phyloP scores from a whole-genome alignment of 306 rosid genomes.

The Trifolium subterraneum region DNA sequence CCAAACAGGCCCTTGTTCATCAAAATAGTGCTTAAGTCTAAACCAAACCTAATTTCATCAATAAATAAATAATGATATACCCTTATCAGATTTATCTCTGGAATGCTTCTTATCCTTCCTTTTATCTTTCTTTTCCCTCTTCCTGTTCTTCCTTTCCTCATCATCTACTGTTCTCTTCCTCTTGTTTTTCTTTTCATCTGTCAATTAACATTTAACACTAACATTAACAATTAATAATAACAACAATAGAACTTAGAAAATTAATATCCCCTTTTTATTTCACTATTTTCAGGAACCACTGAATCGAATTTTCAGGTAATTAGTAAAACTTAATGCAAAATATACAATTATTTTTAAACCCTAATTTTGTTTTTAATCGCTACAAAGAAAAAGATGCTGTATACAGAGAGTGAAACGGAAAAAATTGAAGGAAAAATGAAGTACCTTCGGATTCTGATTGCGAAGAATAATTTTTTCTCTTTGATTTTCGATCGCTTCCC shows the following conservation, averaged over 20 bases:
- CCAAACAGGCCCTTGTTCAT: no score
- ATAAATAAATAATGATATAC: slow-evolving; percentile 19
- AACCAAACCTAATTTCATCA: not conserved
- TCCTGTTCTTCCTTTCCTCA: slow-evolving; percentile 62
- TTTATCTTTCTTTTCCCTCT: slow-evolving; percentile 69
- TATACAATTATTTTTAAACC: not conserved
- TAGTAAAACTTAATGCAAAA: slow-evolving; percentile 17
- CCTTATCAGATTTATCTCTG: slow-evolving; percentile 51
- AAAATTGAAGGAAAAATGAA: not conserved
- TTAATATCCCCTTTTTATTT: not conserved
- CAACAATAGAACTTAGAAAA: not conserved
- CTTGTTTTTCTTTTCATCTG: slow-evolving; percentile 77
- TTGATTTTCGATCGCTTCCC: slow-evolving; percentile 85
- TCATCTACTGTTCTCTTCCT: slow-evolving; percentile 65
- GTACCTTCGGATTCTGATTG: slow-evolving; percentile 71
- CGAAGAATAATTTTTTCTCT: slow-evolving; percentile 55
- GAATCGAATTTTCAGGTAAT: slow-evolving; percentile 5
- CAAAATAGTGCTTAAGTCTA: not conserved
- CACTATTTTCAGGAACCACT: no score
- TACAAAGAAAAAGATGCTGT: not conserved
- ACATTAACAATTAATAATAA: slow-evolving; percentile 12
- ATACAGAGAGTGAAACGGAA: not conserved
- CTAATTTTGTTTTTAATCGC: not conserved
- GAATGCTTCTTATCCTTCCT: slow-evolving; percentile 72
- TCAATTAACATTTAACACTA: slow-evolving; percentile 28